Base-by-base conservation (phyloP, 257 asterid genomes). In the Petunia axillaris region DNA sequence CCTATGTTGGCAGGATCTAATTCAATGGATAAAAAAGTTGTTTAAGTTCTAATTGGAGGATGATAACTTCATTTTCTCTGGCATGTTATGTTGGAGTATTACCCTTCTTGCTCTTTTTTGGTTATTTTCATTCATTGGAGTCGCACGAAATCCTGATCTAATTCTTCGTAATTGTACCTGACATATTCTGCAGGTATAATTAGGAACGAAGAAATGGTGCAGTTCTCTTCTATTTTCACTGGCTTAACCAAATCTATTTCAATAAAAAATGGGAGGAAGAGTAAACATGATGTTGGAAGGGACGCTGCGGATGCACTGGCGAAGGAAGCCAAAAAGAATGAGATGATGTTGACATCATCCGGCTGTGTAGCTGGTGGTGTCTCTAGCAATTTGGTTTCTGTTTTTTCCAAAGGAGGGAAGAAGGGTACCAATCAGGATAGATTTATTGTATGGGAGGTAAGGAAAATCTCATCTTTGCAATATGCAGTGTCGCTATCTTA, bases 361-460 rank as follows among this genome's bases (percentile, higher is more conserved):
- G 93, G 91, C 60, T 65, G 67, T 55, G 77, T 87, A 64, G 84
- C 86, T 63, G 43, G 77, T 63, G 43, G 77, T 58, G 83, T 80
- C 11, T 71, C 81, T 40, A 81, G 79, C 40, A 88, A 83, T 78
- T 82, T 78, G 43, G 85, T 85, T 39, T 82, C 88, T 2, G 90
- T 84, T 70, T 81, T 84, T 77, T 91, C 98, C 0, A 93, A 88
- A 79, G 79, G 85, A 8, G 98, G 98, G 76, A 88, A 87, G 40
- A 93, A 92, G 82, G 97, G 97, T 76, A 39, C 82, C 14, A 93
- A 93, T 84, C 98, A 93, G 73, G 98, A 93, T 64, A 64, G 90
- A 64, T 88, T 88, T 65, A 48, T 87, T 55, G 87, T 91, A 2
- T 90, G 94, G 95, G 90, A 91, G 98, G 98, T 93, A 75, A 6